A percentile compares a stretch with the other conserved stretches of the same genome.
Conservation (phyloP, 192 early-diverging fungal species). For the Backusella sp. region DNA sequence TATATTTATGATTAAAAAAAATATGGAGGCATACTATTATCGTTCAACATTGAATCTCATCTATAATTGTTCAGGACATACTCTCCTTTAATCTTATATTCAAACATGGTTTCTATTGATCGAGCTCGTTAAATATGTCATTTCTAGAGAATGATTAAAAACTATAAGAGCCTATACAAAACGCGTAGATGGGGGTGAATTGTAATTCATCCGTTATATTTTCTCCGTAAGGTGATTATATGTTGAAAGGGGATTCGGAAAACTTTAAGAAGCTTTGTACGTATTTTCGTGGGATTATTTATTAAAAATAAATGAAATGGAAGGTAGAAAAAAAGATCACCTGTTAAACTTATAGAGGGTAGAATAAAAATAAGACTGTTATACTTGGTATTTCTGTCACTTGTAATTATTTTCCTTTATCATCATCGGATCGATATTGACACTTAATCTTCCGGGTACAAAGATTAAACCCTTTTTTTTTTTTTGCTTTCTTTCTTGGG, state of each 20-base stretch:
- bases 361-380: background rate
- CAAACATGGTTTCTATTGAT: background rate
- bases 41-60: background rate
- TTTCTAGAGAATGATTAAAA: no score
- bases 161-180: no score
- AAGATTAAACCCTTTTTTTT: no score
- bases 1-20: background rate
- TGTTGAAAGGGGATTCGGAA: background rate
- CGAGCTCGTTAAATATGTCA: background rate
- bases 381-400: background rate
- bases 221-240: background rate
- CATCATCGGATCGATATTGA: background rate
- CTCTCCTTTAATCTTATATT: background rate
- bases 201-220: background rate
- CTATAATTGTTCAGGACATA: background rate
- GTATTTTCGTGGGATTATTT: background rate
- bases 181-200: no score
- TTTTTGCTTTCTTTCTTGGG: background rate
- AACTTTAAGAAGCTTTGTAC: background rate
- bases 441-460: background rate
- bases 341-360: no score
- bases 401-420: background rate
- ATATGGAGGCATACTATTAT: background rate
- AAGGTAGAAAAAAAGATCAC: background rate
- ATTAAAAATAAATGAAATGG: background rate